These are phyloP conservation scores for Infundibulicybe gibba DNA, from an alignment of 768 basidiomycete genomes.

Conservation along the genomic window DNA sequence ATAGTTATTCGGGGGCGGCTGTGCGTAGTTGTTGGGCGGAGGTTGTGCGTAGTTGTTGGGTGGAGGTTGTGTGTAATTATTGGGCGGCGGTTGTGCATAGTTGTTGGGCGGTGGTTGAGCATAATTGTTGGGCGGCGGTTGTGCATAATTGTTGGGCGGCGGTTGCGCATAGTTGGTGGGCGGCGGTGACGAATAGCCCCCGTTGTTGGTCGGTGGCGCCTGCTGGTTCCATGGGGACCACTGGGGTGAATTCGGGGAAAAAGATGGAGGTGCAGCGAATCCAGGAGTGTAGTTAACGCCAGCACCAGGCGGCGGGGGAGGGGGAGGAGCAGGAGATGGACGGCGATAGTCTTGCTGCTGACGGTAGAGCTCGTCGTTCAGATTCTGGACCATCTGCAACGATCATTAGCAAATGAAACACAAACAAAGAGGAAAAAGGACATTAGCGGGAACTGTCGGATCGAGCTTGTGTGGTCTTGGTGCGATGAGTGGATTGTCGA, in stretches of 20 bases:
- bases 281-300: conserved; percentile 21
- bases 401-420: not conserved
- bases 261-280: conserved; percentile 15
- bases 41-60: not conserved
- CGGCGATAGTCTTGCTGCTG: not conserved
- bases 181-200: conserved; percentile 13
- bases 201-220: conserved; percentile 7
- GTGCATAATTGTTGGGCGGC: not conserved
- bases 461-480: conserved; percentile 65
- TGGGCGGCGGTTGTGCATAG: conserved; percentile 11
- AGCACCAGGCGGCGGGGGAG: conserved; percentile 61
- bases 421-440: conserved; percentile 27
- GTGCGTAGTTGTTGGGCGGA: conserved; percentile 15
- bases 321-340: conserved; percentile 5
- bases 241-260: not conserved
- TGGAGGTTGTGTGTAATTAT: not conserved
- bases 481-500: conserved; percentile 54
- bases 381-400: not conserved
- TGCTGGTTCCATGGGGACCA: conserved; percentile 2
- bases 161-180: not conserved
- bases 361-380: conserved; percentile 5
- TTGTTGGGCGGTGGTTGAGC: conserved; percentile 18
- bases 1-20: conserved; percentile 17
- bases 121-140: conserved; percentile 9
- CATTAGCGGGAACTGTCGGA: conserved; percentile 59